Conservation (phyloP, 805 yeast genomes). For the Wickerhamiella occidentalis region DNA sequence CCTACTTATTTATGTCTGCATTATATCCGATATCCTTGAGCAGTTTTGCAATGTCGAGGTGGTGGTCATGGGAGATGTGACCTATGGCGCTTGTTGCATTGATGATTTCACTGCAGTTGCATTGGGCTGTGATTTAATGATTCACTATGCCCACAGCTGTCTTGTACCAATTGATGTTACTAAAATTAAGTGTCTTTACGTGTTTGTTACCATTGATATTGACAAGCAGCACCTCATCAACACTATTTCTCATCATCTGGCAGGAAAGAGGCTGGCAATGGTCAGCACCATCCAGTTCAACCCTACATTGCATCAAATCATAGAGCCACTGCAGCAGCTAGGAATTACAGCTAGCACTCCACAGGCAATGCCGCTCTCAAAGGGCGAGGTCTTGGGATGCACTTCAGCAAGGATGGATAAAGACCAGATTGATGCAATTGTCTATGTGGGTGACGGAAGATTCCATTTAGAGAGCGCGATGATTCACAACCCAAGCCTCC, state of each 20-base stretch:
- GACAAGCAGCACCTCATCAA: constrained; percentile 72
- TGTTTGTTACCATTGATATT: constrained; percentile 85
- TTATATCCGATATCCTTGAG: constrained; percentile 83
- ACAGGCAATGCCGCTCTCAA: constrained; percentile 82
- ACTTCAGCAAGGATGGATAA: constrained; percentile 62
- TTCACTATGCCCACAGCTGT: constrained; percentile 96
- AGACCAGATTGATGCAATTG: constrained; percentile 56
- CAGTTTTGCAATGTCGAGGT: constrained; percentile 83
- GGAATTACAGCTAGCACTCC: constrained; percentile 65
- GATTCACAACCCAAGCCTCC: constrained; percentile 91
- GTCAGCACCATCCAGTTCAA: constrained; percentile 97
- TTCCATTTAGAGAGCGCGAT: constrained; percentile 91
- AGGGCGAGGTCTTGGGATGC: constrained; percentile 94
- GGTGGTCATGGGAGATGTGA: constrained; percentile 95
- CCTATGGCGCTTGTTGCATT: constrained; percentile 97
- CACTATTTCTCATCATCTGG: constrained; percentile 62
- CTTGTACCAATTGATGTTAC: constrained; percentile 91
- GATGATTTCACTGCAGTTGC: constrained; percentile 93
- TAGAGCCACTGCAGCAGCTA: constrained; percentile 34
- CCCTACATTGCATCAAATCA: constrained; percentile 76
- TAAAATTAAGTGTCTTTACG: constrained; percentile 78
- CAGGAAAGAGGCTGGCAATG: constrained; percentile 59
- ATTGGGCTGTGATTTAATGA: constrained; percentile 83
- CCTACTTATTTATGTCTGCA: constrained; percentile 69
- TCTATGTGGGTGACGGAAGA: constrained; percentile 91